These are phyloP conservation scores for Plasmodium vivax DNA, from an alignment of 169 alveolate genomes.

Conservation along the genomic window DNA sequence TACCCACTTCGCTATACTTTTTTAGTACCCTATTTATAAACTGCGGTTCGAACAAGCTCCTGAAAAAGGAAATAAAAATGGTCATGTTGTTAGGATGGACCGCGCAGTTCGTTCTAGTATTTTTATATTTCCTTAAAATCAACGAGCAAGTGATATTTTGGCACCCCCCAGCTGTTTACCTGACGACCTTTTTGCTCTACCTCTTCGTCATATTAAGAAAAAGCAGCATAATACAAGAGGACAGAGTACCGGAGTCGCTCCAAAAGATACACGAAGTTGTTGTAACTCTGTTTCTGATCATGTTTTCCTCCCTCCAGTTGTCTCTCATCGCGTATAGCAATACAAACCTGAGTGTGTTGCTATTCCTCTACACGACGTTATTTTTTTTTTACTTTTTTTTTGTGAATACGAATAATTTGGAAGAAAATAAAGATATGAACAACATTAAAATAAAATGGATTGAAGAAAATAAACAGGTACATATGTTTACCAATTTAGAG, in stretches of 20 bases:
- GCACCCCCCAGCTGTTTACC: constrained; percentile 18
- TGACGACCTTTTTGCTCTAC: constrained; percentile 6
- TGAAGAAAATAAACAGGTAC: constrained; percentile 4
- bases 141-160: constrained; percentile 7
- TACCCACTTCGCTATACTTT: constrained; percentile 17
- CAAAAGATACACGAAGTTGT: constrained; percentile 27
- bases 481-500: neutral
- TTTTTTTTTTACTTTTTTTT: constrained; percentile 25
- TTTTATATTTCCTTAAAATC: constrained; percentile 12
- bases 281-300: constrained; percentile 16
- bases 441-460: constrained; percentile 38
- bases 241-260: neutral
- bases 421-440: neutral
- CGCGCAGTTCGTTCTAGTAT: constrained; percentile 18
- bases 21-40: constrained; percentile 26
- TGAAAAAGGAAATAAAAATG: constrained; percentile 12
- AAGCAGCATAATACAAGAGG: constrained; percentile 11
- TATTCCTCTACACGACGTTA: constrained; percentile 23
- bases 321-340: constrained; percentile 58
- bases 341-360: constrained; percentile 44
- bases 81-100: constrained; percentile 21
- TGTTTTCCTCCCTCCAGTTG: constrained; percentile 20
- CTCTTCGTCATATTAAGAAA: constrained; percentile 31
- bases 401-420: neutral
- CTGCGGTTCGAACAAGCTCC: constrained; percentile 6